phyloP scores from a whole-genome alignment of 1,284 basidiomycete species.

The Fomitiporia mediterranea region DNA sequence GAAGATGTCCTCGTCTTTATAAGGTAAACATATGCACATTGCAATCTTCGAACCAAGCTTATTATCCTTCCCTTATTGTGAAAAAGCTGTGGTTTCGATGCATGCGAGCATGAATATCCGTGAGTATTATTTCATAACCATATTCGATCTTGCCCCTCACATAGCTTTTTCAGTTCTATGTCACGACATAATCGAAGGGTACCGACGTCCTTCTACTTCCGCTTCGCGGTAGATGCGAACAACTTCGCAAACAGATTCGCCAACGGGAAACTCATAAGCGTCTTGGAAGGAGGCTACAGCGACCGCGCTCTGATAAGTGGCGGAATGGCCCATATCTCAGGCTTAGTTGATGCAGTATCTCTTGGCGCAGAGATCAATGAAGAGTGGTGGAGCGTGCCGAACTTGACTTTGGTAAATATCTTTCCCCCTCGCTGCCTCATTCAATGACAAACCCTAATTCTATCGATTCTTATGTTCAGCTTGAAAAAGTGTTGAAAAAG shows the following conservation, averaged over 20 bases:
- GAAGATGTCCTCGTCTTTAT: conserved; percentile 82
- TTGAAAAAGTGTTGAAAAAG: conserved; percentile 65
- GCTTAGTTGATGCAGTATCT: conserved; percentile 44
- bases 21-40: conserved; percentile 47
- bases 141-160: not conserved
- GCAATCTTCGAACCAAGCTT: not conserved
- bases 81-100: conserved; percentile 84
- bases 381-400: conserved; percentile 67
- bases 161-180: conserved; percentile 55
- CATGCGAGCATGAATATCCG: conserved; percentile 85
- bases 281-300: conserved; percentile 94
- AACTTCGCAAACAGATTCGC: conserved; percentile 65
- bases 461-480: conserved; percentile 35
- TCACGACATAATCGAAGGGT: conserved; percentile 90
- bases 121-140: not conserved
- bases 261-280: conserved; percentile 72
- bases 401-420: conserved; percentile 53
- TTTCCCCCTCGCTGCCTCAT: not conserved
- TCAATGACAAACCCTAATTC: not conserved
- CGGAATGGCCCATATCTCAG: conserved; percentile 72
- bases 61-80: conserved; percentile 1
- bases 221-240: conserved; percentile 74
- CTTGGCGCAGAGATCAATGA: conserved; percentile 35
- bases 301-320: conserved; percentile 84
- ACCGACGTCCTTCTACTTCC: conserved; percentile 82